These are phyloP conservation scores for Phyllosticta citrichinensis DNA, from an alignment of 2,329 filamentous ascomycete species.

Conservation along the genomic window DNA sequence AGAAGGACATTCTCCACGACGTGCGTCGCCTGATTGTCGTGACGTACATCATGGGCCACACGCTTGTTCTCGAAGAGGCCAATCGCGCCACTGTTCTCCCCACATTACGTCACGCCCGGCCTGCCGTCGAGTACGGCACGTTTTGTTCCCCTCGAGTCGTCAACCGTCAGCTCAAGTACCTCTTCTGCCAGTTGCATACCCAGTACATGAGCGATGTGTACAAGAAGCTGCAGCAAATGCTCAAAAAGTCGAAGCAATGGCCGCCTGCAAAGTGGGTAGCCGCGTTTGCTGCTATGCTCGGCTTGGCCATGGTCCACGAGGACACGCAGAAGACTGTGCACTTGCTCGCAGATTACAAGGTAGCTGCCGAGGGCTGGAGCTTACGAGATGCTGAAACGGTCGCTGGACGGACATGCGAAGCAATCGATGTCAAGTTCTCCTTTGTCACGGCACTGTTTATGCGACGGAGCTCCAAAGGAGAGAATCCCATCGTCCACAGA, in stretches of 20 bases:
- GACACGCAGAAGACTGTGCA: slow-evolving; percentile 38
- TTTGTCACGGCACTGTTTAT: slow-evolving; percentile 36
- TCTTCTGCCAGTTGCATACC: slow-evolving; percentile 35
- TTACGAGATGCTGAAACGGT: slow-evolving; percentile 20
- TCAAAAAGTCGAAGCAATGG: slow-evolving; percentile 28
- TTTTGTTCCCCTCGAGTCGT: slow-evolving; percentile 36
- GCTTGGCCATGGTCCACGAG: slow-evolving; percentile 39
- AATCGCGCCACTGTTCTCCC: slow-evolving; percentile 21
- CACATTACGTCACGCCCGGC: slow-evolving; percentile 26
- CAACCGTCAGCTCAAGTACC: slow-evolving; percentile 41
- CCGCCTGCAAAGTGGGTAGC: slow-evolving; percentile 34
- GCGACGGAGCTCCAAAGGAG: slow-evolving; percentile 6
- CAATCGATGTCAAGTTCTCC: slow-evolving; percentile 35
- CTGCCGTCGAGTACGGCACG: slow-evolving; percentile 20
- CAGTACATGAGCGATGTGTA: slow-evolving; percentile 33
- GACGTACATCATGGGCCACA: slow-evolving; percentile 41
- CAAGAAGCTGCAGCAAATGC: slow-evolving; percentile 37
- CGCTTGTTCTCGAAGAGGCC: slow-evolving; percentile 34
- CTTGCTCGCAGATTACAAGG: slow-evolving; percentile 32
- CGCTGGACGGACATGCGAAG: slow-evolving; percentile 31
- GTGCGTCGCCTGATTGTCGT: slow-evolving; percentile 37
- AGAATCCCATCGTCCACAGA: slow-evolving; percentile 6
- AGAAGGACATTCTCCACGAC: slow-evolving; percentile 32
- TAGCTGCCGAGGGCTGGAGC: slow-evolving; percentile 19
- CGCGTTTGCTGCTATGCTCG: slow-evolving; percentile 36